Conservation (phyloP, 2,329 filamentous ascomycete genomes). For the Dothideomycetes sp. region DNA sequence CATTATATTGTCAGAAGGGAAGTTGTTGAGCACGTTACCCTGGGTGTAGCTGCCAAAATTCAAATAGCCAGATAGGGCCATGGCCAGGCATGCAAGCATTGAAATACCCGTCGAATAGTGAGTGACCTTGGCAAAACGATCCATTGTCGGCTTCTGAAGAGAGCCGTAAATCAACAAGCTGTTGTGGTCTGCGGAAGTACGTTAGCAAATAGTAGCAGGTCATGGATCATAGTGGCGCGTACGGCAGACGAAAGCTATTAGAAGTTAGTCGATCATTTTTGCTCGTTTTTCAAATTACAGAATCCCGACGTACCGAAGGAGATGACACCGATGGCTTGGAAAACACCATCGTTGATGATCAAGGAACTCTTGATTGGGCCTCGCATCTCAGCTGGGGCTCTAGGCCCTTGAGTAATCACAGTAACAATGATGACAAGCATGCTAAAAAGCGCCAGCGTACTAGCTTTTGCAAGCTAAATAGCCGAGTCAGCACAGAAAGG, state of each 20-base stretch:
- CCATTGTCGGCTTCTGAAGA: constrained; percentile 83
- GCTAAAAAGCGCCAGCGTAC: constrained; percentile 81
- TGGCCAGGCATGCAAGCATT: constrained; percentile 78
- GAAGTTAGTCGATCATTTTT: constrained; percentile 29
- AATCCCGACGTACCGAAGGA: constrained; percentile 82
- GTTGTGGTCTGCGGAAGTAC: constrained; percentile 61
- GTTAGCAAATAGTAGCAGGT: constrained; percentile 8
- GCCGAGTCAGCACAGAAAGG: background rate
- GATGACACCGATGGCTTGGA: constrained; percentile 95
- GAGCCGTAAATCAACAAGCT: constrained; percentile 96
- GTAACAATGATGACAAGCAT: constrained; percentile 87
- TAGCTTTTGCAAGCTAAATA: constrained; percentile 81
- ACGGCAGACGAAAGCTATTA: constrained; percentile 57
- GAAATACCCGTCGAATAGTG: constrained; percentile 88
- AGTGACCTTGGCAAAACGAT: constrained; percentile 86
- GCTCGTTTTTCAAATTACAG: no score
- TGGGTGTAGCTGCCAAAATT: constrained; percentile 86
- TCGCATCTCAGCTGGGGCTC: constrained; percentile 61
- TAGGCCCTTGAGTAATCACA: constrained; percentile 72
- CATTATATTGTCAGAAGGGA: constrained; percentile 79
- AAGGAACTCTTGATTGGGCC: constrained; percentile 63
- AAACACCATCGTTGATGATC: constrained; percentile 78
- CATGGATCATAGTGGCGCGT: constrained; percentile 20
- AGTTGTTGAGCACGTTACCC: constrained; percentile 97
- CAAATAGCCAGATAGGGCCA: constrained; percentile 84